phyloP scores from a whole-genome alignment of 2,329 filamentous ascomycete genomes.

The Arthrinium puccinioides region DNA sequence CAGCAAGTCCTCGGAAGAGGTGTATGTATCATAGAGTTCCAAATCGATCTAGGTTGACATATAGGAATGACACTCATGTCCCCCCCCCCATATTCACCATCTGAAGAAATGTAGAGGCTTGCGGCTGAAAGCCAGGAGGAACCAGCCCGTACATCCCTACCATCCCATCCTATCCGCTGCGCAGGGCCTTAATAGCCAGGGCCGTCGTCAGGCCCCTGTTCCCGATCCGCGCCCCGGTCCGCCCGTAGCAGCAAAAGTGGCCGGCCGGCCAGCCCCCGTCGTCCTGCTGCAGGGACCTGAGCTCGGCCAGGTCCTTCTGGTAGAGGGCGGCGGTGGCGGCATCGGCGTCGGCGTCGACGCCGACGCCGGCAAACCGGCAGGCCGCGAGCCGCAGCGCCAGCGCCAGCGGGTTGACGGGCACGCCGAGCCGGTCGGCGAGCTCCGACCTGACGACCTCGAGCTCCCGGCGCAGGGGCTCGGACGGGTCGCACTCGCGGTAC shows the following conservation, averaged over 20 bases:
- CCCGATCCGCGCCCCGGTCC: slow-evolving; percentile 11
- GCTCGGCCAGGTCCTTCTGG: slow-evolving; percentile 6
- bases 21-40: too few relatives aligned
- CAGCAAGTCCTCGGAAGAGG: too few relatives aligned
- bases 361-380: slow-evolving; percentile 6
- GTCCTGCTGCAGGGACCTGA: slow-evolving; percentile 10
- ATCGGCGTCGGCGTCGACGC: too few relatives aligned
- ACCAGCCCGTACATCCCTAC: too few relatives aligned
- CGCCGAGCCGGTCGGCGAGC: slow-evolving; percentile 7
- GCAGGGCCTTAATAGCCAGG: slow-evolving; percentile 8
- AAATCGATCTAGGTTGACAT: too few relatives aligned
- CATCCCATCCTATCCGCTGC: too few relatives aligned
- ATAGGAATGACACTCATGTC: too few relatives aligned
- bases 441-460: slow-evolving; percentile 5
- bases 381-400: slow-evolving; percentile 9
- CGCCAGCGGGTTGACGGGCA: slow-evolving; percentile 8
- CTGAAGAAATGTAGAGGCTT: too few relatives aligned
- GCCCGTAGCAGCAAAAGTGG: slow-evolving; percentile 13
- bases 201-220: slow-evolving; percentile 17
- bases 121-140: too few relatives aligned
- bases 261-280: slow-evolving; percentile 15
- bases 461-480: not conserved
- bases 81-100: too few relatives aligned
- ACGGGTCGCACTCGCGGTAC: slow-evolving; percentile 6
- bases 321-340: slow-evolving; percentile 3